Base-by-base conservation (phyloP, 306 rosid genomes). In the Betula pendula region DNA sequence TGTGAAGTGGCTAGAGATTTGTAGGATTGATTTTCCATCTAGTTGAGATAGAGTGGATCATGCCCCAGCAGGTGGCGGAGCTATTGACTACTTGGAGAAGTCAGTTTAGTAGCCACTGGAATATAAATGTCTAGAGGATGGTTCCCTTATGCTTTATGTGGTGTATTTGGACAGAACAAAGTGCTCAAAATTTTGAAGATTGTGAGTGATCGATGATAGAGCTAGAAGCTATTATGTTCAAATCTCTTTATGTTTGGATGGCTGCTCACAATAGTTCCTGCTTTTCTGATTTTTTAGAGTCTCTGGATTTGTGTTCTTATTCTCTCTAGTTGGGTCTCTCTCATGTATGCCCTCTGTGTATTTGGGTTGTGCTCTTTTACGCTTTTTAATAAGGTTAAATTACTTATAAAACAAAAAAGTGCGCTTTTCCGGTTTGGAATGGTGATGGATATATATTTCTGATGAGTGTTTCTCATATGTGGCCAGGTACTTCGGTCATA, bases 401-500 rank as follows among this genome's bases (percentile, higher is more conserved):
- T 38, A 38, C 42, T 38, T 6, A 38, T 38, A 38, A 38, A 38
- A 38, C 35, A 35, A 35, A 2, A 5, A 38, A 6, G 42, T 38
- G 42, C 42, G 6, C 6, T 38, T 8, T 5, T 38, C 9, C n/a
- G 73, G 40, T 68, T 76, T 51, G 70, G 42, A 40, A 51, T 43
- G 68, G 49, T 66, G 75, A 71, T 79, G 44, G 44, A 53, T 69
- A 65, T 68, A 74, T 48, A 63, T 71, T 83, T 74, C 75, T 90
- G 72, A 89, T 86, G 75, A 16, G 71, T 66, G 38, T 81, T 81
- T 87, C 71, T 76, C 42, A 77, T 73, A 15, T 71, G 50, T 85
- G 80, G 50, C 70, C 89, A 95, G 98, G 91, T 92, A 85, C 85
- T 88, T 80, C 1, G 97, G 98, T 83, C 92, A 95, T 63, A 86